Evolutionary conservation across 495 filamentous ascomycete genomes (phyloP).

Genomic region (Acidiella bohemica): DNA sequence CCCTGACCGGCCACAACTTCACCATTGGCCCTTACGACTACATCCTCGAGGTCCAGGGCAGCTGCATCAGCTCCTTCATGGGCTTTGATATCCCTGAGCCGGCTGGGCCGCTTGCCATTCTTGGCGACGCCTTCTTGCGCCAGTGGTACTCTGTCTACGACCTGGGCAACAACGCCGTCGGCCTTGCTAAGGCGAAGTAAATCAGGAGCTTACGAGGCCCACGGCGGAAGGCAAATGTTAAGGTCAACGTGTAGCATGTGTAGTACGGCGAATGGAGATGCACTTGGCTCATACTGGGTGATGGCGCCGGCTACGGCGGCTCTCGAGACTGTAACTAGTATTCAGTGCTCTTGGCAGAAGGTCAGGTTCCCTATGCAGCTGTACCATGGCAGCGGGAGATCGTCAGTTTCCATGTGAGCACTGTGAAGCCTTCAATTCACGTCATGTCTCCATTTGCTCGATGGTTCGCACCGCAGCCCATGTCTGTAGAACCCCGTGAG

Average conservation of each 20-base stretch:
- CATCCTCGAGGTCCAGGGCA: conserved; percentile 87
- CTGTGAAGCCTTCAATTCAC: too few relatives aligned
- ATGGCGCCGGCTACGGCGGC: background rate
- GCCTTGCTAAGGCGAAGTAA: conserved; percentile 57
- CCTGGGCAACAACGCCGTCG: conserved; percentile 68
- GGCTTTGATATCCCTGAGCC: conserved; percentile 94
- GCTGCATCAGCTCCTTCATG: conserved; percentile 94
- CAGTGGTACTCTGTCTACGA: conserved; percentile 97
- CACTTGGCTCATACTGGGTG: background rate
- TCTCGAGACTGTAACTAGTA: conserved; percentile 6
- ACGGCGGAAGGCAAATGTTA: background rate
- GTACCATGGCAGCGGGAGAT: background rate
- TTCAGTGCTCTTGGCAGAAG: background rate
- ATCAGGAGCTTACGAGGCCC: background rate
- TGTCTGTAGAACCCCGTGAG: too few relatives aligned
- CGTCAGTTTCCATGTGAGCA: background rate
- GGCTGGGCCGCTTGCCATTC: conserved; percentile 82
- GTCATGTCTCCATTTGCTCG: too few relatives aligned
- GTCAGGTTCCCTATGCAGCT: background rate
- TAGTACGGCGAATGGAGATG: background rate
- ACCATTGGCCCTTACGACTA: conserved; percentile 82
- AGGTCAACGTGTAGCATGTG: background rate
- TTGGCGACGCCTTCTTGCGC: conserved; percentile 95
- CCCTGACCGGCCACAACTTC: conserved; percentile 77
- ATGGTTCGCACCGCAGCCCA: too few relatives aligned